Evolutionary conservation across 129 eudicot species (phyloP).

Genomic region (Flaveria linearis): DNA sequence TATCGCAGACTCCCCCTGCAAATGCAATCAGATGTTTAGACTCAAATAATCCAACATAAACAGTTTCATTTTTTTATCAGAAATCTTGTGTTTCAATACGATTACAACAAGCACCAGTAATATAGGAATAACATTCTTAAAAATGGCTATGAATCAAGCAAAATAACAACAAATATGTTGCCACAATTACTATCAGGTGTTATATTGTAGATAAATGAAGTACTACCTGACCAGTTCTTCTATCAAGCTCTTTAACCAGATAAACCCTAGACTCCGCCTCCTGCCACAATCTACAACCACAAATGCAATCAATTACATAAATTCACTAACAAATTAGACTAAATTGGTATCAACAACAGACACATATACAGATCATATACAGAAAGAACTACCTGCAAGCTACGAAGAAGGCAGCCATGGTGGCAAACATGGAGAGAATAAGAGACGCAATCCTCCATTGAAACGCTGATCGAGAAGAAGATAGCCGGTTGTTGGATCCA

Average conservation of each 20-base stretch:
- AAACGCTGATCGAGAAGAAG: constrained; percentile 49
- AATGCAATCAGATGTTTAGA: constrained; percentile 16
- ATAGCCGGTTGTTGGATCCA: constrained; percentile 55
- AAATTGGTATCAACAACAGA: constrained; percentile 10
- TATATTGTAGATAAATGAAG: neutral
- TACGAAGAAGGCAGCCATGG: constrained; percentile 74
- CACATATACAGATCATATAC: neutral
- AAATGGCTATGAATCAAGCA: neutral
- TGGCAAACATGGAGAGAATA: constrained; percentile 76
- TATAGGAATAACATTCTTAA: neutral
- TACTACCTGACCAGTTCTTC: constrained; percentile 67
- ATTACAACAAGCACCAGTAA: neutral
- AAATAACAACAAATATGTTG: neutral
- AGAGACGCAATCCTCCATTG: constrained; percentile 50
- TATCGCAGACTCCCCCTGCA: constrained; percentile 66
- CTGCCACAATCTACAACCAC: constrained; percentile 70
- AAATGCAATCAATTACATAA: constrained; percentile 1
- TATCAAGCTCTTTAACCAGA: constrained; percentile 68
- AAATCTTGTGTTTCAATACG: neutral
- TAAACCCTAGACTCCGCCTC: constrained; percentile 72
- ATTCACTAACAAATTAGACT: constrained; percentile 7
- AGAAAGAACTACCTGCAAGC: constrained; percentile 54
- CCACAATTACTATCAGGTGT: neutral
- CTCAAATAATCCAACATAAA: constrained; percentile 3
- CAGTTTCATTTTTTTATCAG: neutral